These are phyloP conservation scores for Syncephalastrum sp. DNA, from an alignment of 371 early-diverging fungal species.

Conservation along the genomic window DNA sequence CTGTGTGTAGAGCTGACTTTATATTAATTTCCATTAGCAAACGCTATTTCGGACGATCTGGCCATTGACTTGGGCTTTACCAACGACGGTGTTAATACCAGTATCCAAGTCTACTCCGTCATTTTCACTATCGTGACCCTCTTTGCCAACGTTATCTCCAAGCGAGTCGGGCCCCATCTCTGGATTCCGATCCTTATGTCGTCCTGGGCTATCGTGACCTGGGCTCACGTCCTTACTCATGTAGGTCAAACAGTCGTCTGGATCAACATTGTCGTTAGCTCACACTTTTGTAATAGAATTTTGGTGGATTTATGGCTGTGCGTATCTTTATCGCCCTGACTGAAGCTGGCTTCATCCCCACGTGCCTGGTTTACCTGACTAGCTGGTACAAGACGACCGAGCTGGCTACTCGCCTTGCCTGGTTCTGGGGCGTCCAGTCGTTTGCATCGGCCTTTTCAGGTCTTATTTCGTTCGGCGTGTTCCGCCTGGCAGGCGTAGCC, in stretches of 20 bases:
- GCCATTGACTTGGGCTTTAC: slow-evolving; percentile 39
- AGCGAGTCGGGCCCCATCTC: slow-evolving; percentile 51
- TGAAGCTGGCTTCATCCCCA: slow-evolving; percentile 60
- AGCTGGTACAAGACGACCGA: slow-evolving; percentile 60
- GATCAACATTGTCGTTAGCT: not conserved
- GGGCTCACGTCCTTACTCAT: slow-evolving; percentile 33
- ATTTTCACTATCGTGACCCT: slow-evolving; percentile 40
- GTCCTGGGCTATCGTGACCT: slow-evolving; percentile 59
- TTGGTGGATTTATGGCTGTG: slow-evolving; percentile 23
- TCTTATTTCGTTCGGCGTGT: slow-evolving; percentile 55
- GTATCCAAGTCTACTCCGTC: slow-evolving; percentile 31
- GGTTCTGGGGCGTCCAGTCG: slow-evolving; percentile 60
- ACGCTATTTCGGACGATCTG: slow-evolving; percentile 45
- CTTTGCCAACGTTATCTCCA: slow-evolving; percentile 49
- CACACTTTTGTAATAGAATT: slow-evolving; percentile 14
- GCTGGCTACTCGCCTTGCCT: slow-evolving; percentile 55
- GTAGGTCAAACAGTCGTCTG: slow-evolving; percentile 10
- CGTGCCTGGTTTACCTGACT: slow-evolving; percentile 55
- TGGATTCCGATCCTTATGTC: slow-evolving; percentile 63
- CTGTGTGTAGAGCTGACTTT: not conserved
- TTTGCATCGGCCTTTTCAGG: slow-evolving; percentile 62
- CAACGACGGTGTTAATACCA: slow-evolving; percentile 37
- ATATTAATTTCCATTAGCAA: slow-evolving; percentile 21
- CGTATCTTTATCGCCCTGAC: slow-evolving; percentile 34
- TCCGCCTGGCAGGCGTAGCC: slow-evolving; percentile 51